Percentiles rank a stretch among this genome's conserved stretches.
Evolutionary conservation across 306 rosid species (phyloP).

Genomic region (Leucaena leucocephala): DNA sequence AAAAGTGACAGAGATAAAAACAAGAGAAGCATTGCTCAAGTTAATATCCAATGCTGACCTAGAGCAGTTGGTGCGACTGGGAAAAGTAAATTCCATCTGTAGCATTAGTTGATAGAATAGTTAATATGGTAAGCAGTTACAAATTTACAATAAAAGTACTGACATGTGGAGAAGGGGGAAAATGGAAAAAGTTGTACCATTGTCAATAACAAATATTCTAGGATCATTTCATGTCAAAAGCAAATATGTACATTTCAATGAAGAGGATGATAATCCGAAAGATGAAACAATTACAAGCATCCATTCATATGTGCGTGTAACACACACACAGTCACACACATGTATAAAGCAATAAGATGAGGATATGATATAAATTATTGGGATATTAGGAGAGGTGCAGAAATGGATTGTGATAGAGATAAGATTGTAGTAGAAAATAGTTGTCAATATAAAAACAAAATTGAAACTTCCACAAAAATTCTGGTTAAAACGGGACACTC

Average conservation of each 20-base stretch:
- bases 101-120: constrained; percentile 97
- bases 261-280: constrained; percentile 5
- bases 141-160: constrained; percentile 37
- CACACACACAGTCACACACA: no score
- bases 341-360: neutral
- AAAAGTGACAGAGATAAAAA: constrained; percentile 92
- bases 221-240: constrained; percentile 9
- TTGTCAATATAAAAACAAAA: neutral
- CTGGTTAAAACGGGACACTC: neutral
- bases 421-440: neutral
- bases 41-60: constrained; percentile 93
- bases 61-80: constrained; percentile 99
- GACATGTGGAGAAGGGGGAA: neutral
- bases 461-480: neutral
- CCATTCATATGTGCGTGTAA: neutral
- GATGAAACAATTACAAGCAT: constrained; percentile 9
- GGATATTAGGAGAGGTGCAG: neutral
- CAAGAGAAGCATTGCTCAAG: constrained; percentile 97
- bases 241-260: constrained; percentile 12
- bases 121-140: constrained; percentile 58
- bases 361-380: neutral
- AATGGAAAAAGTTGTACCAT: constrained; percentile 26
- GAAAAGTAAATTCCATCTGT: constrained; percentile 99
- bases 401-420: neutral
- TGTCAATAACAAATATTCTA: constrained; percentile 20